phyloP scores from a whole-genome alignment of 164 flowering plant genomes.

The Tetracentron sinense region DNA sequence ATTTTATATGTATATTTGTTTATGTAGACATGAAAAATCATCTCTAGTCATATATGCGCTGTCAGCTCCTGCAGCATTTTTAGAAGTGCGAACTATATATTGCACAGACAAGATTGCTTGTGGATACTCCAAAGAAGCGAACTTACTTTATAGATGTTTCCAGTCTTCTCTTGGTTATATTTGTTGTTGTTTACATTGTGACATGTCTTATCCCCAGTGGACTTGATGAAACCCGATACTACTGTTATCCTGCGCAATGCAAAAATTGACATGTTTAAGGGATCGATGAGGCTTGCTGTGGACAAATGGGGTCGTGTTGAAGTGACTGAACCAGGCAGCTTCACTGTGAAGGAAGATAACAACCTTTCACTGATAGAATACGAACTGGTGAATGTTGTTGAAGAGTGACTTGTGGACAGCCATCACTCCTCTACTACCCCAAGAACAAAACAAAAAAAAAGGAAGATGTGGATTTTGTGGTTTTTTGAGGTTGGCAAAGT shows the following conservation, averaged over 20 bases:
- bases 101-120: too few relatives aligned
- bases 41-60: too few relatives aligned
- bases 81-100: too few relatives aligned
- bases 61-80: too few relatives aligned
- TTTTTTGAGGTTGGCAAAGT: neutral
- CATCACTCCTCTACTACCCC: neutral
- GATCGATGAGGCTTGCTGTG: constrained; percentile 36
- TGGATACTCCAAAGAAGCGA: neutral
- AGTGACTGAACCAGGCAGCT: constrained; percentile 26
- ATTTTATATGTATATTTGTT: too few relatives aligned
- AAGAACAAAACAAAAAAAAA: neutral
- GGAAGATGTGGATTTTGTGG: constrained; percentile 6
- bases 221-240: constrained; percentile 26
- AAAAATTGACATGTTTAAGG: constrained; percentile 40
- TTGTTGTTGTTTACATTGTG: neutral
- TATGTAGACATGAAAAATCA: too few relatives aligned
- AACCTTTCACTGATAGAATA: constrained; percentile 37
- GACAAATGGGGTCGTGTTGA: constrained; percentile 38
- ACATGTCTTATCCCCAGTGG: constrained; percentile 21
- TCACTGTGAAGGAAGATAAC: constrained; percentile 37
- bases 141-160: neutral
- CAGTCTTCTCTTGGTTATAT: neutral
- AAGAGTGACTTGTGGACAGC: constrained; percentile 16
- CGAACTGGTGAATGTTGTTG: constrained; percentile 36
- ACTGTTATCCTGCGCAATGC: constrained; percentile 36